Evolutionary conservation across 257 asterid species (phyloP).

Genomic region (Catharanthus roseus): DNA sequence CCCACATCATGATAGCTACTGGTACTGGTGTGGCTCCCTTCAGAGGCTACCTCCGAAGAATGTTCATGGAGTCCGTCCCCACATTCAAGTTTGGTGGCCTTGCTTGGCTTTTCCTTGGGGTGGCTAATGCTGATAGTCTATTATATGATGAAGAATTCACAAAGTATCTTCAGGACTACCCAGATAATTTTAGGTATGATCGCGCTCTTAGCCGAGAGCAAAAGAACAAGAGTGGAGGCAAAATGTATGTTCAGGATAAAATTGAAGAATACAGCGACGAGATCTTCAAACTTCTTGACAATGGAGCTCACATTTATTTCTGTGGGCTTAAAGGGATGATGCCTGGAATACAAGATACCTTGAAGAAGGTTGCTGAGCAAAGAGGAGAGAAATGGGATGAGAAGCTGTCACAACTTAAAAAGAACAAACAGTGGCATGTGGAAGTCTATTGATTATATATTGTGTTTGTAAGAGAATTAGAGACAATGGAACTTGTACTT

Average conservation of each 20-base stretch:
- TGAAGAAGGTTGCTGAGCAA: conserved; percentile 77
- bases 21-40: conserved; percentile 97
- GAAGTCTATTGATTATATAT: conserved; percentile 95
- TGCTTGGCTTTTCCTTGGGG: conserved; percentile 99
- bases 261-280: conserved; percentile 94
- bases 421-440: conserved; percentile 97
- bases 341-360: conserved; percentile 94
- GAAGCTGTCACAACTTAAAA: conserved; percentile 76
- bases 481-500: background rate
- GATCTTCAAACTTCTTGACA: conserved; percentile 75
- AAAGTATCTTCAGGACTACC: conserved; percentile 58
- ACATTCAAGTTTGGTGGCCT: conserved; percentile 71
- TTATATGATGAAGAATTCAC: conserved; percentile 84
- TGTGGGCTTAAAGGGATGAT: conserved; percentile 98
- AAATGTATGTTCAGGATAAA: conserved; percentile 96
- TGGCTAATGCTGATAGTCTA: conserved; percentile 84
- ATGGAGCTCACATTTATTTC: conserved; percentile 88
- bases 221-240: conserved; percentile 79
- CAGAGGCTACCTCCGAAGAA: conserved; percentile 91
- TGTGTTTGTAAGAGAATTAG: too few species aligned
- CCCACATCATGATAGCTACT: conserved; percentile 94
- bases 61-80: conserved; percentile 93
- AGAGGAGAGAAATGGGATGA: conserved; percentile 92
- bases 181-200: conserved; percentile 74
- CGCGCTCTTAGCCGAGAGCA: conserved; percentile 91